Conservation (phyloP, 768 basidiomycete genomes). For the Leccinellum albellum region DNA sequence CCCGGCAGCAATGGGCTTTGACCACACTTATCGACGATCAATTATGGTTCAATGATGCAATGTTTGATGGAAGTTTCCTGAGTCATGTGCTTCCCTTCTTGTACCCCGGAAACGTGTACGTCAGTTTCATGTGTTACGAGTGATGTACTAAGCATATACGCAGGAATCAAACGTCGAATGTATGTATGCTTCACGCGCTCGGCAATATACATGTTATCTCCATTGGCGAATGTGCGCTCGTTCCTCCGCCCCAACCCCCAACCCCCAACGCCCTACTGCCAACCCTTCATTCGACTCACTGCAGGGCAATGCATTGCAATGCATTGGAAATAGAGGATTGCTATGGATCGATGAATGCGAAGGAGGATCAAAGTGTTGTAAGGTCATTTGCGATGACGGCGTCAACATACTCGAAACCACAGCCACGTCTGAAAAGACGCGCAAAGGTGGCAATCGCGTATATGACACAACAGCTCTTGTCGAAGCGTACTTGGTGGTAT, state of each 20-base stretch:
- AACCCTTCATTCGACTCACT: neutral
- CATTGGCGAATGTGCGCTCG: constrained; percentile 90
- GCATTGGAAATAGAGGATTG: constrained; percentile 58
- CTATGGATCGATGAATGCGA: constrained; percentile 86
- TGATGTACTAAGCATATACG: neutral
- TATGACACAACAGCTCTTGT: constrained; percentile 96
- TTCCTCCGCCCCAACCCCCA: constrained; percentile 61
- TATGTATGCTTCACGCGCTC: constrained; percentile 91
- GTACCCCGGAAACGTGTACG: constrained; percentile 91
- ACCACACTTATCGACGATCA: constrained; percentile 19
- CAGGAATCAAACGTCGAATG: constrained; percentile 92
- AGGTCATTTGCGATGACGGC: constrained; percentile 92
- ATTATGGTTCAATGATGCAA: constrained; percentile 69
- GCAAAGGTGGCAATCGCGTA: constrained; percentile 98
- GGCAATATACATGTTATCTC: constrained; percentile 97
- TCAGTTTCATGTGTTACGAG: constrained; percentile 19
- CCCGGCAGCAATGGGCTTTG: constrained; percentile 18
- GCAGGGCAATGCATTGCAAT: constrained; percentile 47
- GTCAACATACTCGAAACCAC: constrained; percentile 90
- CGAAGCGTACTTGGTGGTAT: constrained; percentile 90
- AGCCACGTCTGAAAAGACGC: constrained; percentile 79
- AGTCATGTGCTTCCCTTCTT: constrained; percentile 89
- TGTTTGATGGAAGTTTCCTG: constrained; percentile 96
- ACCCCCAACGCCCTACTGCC: neutral
- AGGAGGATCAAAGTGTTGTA: constrained; percentile 80